Evolutionary conservation across 2,329 filamentous ascomycete species (phyloP).

Genomic region (Dothideomycetidae sp.): DNA sequence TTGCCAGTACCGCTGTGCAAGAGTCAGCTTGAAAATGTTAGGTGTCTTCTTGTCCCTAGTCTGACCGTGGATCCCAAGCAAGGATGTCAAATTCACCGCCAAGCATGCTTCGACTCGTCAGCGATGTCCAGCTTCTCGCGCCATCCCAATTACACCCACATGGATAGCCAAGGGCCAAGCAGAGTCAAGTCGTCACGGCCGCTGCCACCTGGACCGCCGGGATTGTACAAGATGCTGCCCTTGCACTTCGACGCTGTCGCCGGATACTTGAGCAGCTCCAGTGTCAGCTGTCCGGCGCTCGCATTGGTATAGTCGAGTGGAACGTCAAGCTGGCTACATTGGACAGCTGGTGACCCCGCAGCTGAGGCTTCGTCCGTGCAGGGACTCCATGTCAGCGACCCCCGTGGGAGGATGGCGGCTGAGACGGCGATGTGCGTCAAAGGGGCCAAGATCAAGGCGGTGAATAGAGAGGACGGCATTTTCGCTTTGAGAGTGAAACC

Average conservation of each 20-base stretch:
- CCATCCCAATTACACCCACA: too few species aligned
- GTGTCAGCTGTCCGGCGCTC: conserved; percentile 11
- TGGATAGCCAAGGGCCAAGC: conserved; percentile 19
- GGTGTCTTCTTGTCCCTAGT: conserved; percentile 22
- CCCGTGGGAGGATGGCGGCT: neutral
- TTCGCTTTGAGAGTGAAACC: too few species aligned
- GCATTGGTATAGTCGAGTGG: conserved; percentile 29
- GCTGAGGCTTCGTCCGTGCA: neutral
- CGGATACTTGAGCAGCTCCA: conserved; percentile 23
- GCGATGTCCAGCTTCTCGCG: too few species aligned
- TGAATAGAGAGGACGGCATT: too few species aligned
- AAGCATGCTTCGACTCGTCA: neutral
- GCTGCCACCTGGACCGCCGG: conserved; percentile 12
- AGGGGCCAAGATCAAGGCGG: too few species aligned
- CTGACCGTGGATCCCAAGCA: conserved; percentile 1
- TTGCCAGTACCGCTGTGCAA: conserved; percentile 9
- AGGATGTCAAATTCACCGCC: neutral
- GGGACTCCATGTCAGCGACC: neutral
- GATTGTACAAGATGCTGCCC: conserved; percentile 28
- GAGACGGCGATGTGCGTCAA: too few species aligned
- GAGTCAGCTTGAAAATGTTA: conserved; percentile 15
- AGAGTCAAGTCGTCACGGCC: conserved; percentile 9
- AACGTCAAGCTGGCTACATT: conserved; percentile 25
- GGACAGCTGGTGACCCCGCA: neutral
- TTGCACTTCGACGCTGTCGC: conserved; percentile 20